These are phyloP conservation scores for Pilatotrama ljubarskyi DNA, from an alignment of 768 basidiomycete genomes.

Conservation along the genomic window DNA sequence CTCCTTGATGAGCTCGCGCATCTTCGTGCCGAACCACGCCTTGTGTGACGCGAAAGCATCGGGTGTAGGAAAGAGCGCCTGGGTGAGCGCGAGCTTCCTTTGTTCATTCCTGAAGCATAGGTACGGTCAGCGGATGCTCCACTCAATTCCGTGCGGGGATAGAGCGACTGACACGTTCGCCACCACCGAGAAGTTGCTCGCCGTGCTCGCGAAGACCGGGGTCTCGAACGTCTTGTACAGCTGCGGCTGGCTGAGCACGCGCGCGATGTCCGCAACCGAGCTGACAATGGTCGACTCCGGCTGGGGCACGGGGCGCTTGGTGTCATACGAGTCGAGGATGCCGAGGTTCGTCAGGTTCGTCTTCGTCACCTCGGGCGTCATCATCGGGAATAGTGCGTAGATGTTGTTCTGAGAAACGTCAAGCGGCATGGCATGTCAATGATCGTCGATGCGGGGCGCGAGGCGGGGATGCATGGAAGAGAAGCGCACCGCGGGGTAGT, in stretches of 20 bases:
- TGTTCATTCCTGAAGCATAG: neutral
- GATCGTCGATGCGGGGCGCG: neutral
- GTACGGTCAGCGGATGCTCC: neutral
- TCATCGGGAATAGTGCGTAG: constrained; percentile 83
- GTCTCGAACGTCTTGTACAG: constrained; percentile 10
- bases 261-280: constrained; percentile 1
- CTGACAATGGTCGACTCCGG: constrained; percentile 3
- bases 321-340: constrained; percentile 51
- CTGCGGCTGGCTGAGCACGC: constrained; percentile 3
- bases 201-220: constrained; percentile 3
- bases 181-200: constrained; percentile 9
- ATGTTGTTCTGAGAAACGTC: constrained; percentile 40
- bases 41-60: constrained; percentile 16
- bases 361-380: constrained; percentile 56
- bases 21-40: constrained; percentile 32
- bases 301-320: constrained; percentile 48
- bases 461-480: neutral
- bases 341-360: constrained; percentile 37
- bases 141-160: neutral
- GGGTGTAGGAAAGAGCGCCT: constrained; percentile 14
- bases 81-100: constrained; percentile 13
- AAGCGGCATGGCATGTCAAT: neutral
- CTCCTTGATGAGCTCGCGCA: constrained; percentile 24
- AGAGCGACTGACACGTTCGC: constrained; percentile 3
- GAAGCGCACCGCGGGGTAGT: constrained; percentile 50